Evolutionary conservation across 306 rosid species (phyloP).

Genomic region (Potentilla sterilis): DNA sequence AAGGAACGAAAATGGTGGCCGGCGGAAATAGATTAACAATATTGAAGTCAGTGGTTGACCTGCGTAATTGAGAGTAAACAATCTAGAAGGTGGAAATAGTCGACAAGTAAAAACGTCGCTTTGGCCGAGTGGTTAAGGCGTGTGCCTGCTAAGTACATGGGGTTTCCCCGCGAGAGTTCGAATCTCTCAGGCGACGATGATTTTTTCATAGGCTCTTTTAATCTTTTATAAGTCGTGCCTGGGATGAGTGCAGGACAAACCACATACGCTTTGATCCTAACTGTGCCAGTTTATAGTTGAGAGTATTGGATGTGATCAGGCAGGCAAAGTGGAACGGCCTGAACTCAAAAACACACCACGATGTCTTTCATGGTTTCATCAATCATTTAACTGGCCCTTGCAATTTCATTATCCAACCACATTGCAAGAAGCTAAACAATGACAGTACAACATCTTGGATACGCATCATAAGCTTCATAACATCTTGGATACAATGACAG

Average conservation of each 20-base stretch:
- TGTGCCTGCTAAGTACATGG: conserved; percentile 25
- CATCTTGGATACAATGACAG: too few relatives aligned
- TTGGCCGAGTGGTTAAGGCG: conserved; percentile 19
- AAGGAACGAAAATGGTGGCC: neutral
- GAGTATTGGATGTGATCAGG: too few relatives aligned
- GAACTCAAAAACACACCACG: neutral
- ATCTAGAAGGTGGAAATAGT: neutral
- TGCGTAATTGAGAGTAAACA: too few relatives aligned
- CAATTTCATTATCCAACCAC: neutral
- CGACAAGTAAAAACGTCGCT: neutral
- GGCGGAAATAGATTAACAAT: neutral
- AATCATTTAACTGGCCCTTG: neutral
- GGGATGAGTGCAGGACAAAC: neutral
- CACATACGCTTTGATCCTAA: neutral
- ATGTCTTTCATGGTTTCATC: neutral
- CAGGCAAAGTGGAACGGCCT: neutral
- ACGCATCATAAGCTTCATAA: neutral
- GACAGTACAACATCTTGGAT: neutral
- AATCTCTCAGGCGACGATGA: conserved; percentile 16
- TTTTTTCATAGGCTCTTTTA: neutral
- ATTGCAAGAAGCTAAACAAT: neutral
- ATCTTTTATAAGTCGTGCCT: too few relatives aligned
- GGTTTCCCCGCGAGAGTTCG: conserved; percentile 19
- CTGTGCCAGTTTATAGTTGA: neutral
- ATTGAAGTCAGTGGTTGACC: neutral